phyloP scores from a whole-genome alignment of 331 rosid genomes.

The Malus hybrid region DNA sequence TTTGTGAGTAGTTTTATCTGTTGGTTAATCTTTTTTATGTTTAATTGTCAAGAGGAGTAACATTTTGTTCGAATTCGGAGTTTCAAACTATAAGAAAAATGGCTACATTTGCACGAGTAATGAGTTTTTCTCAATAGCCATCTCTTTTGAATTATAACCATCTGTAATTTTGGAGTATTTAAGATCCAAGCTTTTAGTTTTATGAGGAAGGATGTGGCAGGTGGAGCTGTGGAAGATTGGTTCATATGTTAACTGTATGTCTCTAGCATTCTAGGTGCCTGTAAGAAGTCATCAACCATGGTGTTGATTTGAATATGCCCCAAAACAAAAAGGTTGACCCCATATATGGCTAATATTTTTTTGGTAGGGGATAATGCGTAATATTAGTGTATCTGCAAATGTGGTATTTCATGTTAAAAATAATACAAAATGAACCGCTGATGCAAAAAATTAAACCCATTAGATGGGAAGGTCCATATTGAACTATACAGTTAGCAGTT shows the following conservation, averaged over 20 bases:
- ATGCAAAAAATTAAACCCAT: not conserved
- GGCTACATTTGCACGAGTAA: not conserved
- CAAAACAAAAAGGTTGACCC: not conserved
- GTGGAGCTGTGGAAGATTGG: not conserved
- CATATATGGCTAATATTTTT: not conserved
- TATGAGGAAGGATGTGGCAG: not conserved
- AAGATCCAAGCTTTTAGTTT: not conserved
- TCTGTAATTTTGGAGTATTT: not conserved
- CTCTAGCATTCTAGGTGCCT: not conserved
- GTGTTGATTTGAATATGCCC: not conserved
- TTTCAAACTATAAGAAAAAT: not conserved
- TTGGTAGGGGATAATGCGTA: not conserved
- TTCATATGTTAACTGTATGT: not conserved
- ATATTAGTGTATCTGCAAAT: not conserved
- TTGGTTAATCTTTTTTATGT: not conserved
- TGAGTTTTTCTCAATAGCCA: not conserved
- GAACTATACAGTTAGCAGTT: not conserved
- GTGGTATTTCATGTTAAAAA: not conserved
- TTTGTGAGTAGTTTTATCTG: not conserved
- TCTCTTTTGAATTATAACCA: not conserved
- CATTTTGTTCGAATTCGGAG: not conserved
- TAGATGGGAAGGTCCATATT: not conserved
- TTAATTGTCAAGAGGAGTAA: not conserved
- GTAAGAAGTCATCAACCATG: not conserved
- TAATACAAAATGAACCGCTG: not conserved